Percentiles rank a stretch among this genome's conserved stretches.
These are phyloP conservation scores for Scedosporium minutisporum DNA, from an alignment of 2,329 filamentous ascomycete species.

Conservation along the genomic window DNA sequence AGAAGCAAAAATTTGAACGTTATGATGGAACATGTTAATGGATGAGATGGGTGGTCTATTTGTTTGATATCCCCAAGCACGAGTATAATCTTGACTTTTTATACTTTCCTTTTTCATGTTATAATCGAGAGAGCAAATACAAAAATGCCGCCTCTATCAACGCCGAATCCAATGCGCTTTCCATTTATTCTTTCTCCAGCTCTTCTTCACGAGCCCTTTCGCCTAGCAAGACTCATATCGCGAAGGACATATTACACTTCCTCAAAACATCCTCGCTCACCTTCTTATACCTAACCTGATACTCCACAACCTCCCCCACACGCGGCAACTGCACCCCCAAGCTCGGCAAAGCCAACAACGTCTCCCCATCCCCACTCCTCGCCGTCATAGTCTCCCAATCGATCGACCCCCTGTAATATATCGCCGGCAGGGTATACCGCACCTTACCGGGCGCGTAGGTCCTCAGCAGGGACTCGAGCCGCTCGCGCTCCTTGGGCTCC, in stretches of 20 bases:
- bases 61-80: neutral
- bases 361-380: conserved; percentile 9
- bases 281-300: conserved; percentile 40
- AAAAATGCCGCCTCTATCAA: too few relatives aligned
- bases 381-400: neutral
- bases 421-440: conserved; percentile 25
- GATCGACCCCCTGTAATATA: conserved; percentile 29
- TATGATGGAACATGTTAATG: too few relatives aligned
- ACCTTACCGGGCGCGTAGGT: conserved; percentile 25
- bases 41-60: too few relatives aligned
- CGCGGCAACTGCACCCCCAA: conserved; percentile 37
- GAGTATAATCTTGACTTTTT: neutral
- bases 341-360: conserved; percentile 43
- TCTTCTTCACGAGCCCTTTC: too few relatives aligned
- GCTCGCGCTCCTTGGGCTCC: conserved; percentile 16
- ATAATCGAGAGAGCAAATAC: too few relatives aligned
- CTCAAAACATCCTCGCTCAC: conserved; percentile 24
- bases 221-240: neutral
- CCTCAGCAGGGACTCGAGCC: conserved; percentile 34
- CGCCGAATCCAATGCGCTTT: too few relatives aligned
- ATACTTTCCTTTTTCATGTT: neutral
- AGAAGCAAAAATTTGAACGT: neutral
- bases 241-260: neutral
- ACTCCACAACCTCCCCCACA: conserved; percentile 37
- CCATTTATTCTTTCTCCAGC: too few relatives aligned